Evolutionary conservation across 2,329 filamentous ascomycete genomes (phyloP), one percentile per base, ranked within the genome.

Genomic region (Aspergillus caelatus): DNA sequence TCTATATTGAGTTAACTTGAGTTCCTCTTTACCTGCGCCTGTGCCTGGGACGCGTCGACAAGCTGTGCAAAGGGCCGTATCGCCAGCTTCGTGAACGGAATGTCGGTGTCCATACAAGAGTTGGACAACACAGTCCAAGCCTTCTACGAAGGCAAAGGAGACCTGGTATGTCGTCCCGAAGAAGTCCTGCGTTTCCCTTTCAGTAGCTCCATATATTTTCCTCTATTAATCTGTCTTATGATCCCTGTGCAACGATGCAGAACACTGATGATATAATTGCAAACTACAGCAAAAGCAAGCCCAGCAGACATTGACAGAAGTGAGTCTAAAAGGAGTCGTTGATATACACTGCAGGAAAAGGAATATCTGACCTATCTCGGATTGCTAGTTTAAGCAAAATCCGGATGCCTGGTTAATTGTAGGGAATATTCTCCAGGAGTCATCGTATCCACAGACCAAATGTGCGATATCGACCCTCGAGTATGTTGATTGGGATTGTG

Each of bases 371-470:
- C 71, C 68, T 48, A 26, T 54, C 62, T 69, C 56, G 50, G 68
- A 63, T 58, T 30, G 66, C 11, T 75, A 98, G 92, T 99, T 99
- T 86, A 98, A 98, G 81, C 95, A 98, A 84, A 96, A 98, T 75
- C 94, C 94, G 63, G 95, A 99, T 83, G 91, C 95, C 64, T 99
- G 95, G 95, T 87, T 98, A 70, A 88, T 97, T 78, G 95, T 98
- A 74, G 95, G 97, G 78, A 94, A 97, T 82, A 97, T 99, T 75
- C 87, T 99, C 67, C 91, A 94, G 80, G 91, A 96, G 79, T 92
- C 95, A 68, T 90, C 90, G 78, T 96, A 97, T 78, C 89, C 93
- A 60, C 93, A 98, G 81, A 99, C 95, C 66, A 99, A 99, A 84
- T 99, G 93, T 94, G 83, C 75, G 89, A 84, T 71, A 56, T 57